A percentile compares a stretch with the other conserved stretches of the same genome.
These are phyloP conservation scores for Amborella trichopoda DNA, from an alignment of 164 flowering plant genomes.

Conservation along the genomic window DNA sequence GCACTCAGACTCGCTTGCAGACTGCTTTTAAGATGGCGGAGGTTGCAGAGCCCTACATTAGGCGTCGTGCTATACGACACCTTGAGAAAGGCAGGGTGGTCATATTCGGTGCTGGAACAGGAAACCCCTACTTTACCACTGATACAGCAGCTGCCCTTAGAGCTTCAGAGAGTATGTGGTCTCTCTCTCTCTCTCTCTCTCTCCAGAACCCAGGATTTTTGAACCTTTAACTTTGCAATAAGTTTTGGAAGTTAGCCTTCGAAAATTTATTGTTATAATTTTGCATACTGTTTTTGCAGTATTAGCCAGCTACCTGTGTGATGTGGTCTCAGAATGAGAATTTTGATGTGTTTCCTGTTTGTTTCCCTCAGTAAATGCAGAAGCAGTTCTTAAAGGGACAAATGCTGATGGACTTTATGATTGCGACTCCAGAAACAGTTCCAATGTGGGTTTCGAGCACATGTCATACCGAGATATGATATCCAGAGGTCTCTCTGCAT, in stretches of 20 bases:
- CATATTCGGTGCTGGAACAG: conserved; percentile 82
- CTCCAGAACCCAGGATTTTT: no score
- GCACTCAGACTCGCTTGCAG: conserved; percentile 79
- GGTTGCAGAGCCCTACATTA: conserved; percentile 73
- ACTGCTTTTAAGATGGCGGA: conserved; percentile 64
- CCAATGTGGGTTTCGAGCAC: conserved; percentile 46
- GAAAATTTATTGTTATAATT: neutral
- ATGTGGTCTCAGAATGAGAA: no score
- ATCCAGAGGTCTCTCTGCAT: conserved; percentile 39
- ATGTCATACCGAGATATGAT: conserved; percentile 64
- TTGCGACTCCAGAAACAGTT: conserved; percentile 45
- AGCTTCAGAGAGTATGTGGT: conserved; percentile 75
- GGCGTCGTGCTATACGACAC: conserved; percentile 78
- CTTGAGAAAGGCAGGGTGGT: conserved; percentile 95
- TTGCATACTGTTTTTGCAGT: neutral
- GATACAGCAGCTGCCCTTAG: conserved; percentile 89
- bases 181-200: neutral
- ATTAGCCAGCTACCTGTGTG: neutral
- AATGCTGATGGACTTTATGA: conserved; percentile 63
- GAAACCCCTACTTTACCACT: conserved; percentile 83
- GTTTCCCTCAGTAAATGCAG: conserved; percentile 59
- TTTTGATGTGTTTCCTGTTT: neutral
- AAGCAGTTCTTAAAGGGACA: conserved; percentile 78
- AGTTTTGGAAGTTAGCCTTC: neutral
- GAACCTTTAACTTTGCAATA: neutral